Evolutionary conservation across 2,329 filamentous ascomycete species (phyloP), one percentile per base, ranked within the genome.

Genomic region (Claviceps maximensis): DNA sequence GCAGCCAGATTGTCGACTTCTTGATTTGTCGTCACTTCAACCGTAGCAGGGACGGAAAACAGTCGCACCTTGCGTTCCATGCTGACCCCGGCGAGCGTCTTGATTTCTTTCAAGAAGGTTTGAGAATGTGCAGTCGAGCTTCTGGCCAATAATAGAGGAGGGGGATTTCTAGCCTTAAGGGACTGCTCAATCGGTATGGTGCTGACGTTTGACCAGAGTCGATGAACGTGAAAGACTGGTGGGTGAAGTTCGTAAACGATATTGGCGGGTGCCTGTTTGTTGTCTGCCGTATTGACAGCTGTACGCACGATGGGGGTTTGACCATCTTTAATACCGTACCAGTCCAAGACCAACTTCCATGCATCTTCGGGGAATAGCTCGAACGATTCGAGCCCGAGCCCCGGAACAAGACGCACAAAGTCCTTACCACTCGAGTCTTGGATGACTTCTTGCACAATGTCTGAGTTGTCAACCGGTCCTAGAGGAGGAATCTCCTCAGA

Each of bases 401-500:
- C 87, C 1, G 79, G 79, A 59, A 83, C 86, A 46, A 97, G 74
- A 3, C 86, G 83, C 33, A 91, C 79, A 61, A 89, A 95, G 17
- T 76, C 71, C 15, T 71, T 68, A 46, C 71, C 72, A 19, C 66
- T 65, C 10, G 73, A 69, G 54, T 81, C 76, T 49, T 67, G 68
- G 53, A 83, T 71, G 38, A 76, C 74, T 57, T 83, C 76, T 55
- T 83, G 73, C 50, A 90, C 81, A 55, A 96, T 83, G 63, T 90
- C 86, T 0, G 86, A 82, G 64, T 96, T 96, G 72, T 96, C 89
- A 33, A 97, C 79, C 0, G 87, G 86, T 1, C 89, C 89, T 53
- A 93, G 77, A 8, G 71, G 60, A 4, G 70, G 60, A 4, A 80
- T 77, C 54, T 83, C 77, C 12, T 74, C 64, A n/a, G 75, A 70